phyloP scores from a whole-genome alignment of 2,329 filamentous ascomycete species.

The Beauveria pseudobassiana region DNA sequence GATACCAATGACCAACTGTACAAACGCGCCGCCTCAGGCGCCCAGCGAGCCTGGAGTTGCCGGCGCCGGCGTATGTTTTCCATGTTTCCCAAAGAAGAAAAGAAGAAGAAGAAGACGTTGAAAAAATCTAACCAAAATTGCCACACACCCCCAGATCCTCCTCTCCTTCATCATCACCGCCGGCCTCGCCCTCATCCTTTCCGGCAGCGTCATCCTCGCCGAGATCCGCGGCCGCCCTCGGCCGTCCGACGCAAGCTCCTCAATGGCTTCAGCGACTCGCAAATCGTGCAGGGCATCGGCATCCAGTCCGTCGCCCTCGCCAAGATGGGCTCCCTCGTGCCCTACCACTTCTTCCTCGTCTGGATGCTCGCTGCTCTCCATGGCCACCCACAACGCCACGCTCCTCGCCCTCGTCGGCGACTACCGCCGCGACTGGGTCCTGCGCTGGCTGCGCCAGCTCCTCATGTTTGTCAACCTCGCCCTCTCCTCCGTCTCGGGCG shows the following conservation, averaged over 20 bases:
- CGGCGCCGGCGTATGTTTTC: constrained; percentile 42
- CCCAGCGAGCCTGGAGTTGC: constrained; percentile 51
- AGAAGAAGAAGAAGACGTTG: neutral
- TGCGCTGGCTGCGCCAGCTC: constrained; percentile 57
- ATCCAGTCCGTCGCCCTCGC: constrained; percentile 57
- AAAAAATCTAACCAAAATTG: neutral
- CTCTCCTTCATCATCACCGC: constrained; percentile 62
- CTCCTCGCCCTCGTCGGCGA: constrained; percentile 58
- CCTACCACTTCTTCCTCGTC: constrained; percentile 65
- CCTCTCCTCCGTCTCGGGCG: constrained; percentile 47
- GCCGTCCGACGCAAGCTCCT: constrained; percentile 56
- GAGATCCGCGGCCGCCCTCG: constrained; percentile 40
- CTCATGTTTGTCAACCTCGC: constrained; percentile 60
- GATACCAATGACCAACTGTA: neutral
- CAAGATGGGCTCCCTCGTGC: constrained; percentile 49
- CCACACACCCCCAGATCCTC: constrained; percentile 37
- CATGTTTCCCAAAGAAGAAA: neutral
- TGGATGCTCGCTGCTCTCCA: constrained; percentile 60
- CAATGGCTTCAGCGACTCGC: constrained; percentile 58
- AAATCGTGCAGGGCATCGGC: constrained; percentile 62
- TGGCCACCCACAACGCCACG: constrained; percentile 57
- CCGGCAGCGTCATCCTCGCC: constrained; percentile 48
- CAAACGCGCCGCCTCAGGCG: neutral
- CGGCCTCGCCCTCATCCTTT: constrained; percentile 46
- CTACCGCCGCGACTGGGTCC: constrained; percentile 58